Evolutionary conservation across 225 moss, liverwort and hornwort genomes (phyloP).

Genomic region (Ulota crispa): DNA sequence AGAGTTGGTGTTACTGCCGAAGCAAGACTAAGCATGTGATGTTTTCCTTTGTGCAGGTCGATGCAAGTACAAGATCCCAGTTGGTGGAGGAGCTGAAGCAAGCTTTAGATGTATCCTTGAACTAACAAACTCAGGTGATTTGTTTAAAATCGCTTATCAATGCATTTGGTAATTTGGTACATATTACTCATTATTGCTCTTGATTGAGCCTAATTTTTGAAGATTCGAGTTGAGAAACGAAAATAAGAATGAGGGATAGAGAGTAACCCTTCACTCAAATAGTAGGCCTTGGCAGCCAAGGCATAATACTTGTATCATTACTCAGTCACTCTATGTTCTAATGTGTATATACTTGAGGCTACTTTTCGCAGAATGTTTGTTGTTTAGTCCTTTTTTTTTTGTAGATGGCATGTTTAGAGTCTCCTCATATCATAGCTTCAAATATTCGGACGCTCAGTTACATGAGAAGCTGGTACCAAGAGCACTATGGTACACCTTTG

Average conservation of each 20-base stretch:
- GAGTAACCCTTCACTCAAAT: background rate
- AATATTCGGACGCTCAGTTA: no score
- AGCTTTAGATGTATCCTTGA: slow-evolving; percentile 43
- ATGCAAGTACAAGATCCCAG: slow-evolving; percentile 40
- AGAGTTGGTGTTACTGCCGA: background rate
- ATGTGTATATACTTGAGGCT: background rate
- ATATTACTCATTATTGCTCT: slow-evolving; percentile 11
- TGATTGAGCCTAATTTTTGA: slow-evolving; percentile 9
- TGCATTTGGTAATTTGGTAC: background rate
- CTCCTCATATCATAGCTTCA: no score
- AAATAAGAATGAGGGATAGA: background rate
- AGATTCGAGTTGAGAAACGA: background rate
- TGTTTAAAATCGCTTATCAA: background rate
- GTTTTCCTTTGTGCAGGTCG: slow-evolving; percentile 35
- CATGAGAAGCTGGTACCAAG: no score
- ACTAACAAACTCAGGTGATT: slow-evolving; percentile 10
- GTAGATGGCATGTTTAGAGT: no score
- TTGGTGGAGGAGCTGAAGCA: slow-evolving; percentile 51
- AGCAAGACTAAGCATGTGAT: background rate
- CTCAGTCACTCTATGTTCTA: slow-evolving; percentile 16
- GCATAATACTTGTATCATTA: slow-evolving; percentile 27
- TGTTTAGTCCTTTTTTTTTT: background rate
- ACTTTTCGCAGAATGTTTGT: background rate
- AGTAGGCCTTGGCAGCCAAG: background rate
- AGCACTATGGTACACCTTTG: no score